phyloP scores from a whole-genome alignment of 75 land plant genomes.

The Cunninghamia lanceolata region DNA sequence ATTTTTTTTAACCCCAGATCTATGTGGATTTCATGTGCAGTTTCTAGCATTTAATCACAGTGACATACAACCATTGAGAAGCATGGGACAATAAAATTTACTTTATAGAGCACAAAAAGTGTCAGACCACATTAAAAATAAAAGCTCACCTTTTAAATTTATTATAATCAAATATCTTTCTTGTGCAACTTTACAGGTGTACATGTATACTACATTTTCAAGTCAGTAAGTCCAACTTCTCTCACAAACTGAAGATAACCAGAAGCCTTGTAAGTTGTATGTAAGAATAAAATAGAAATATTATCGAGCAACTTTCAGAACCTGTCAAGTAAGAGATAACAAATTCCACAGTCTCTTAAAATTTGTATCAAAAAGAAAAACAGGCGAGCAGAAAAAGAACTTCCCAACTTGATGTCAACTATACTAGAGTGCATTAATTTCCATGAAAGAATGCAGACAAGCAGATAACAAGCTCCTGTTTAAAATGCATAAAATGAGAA shows the following conservation, averaged over 20 bases:
- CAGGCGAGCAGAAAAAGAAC: not conserved
- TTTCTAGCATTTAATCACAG: not conserved
- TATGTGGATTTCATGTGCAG: not conserved
- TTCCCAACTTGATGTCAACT: not conserved
- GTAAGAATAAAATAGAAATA: not conserved
- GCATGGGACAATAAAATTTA: not conserved
- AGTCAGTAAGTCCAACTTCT: conserved; percentile 2
- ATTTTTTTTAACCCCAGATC: not conserved
- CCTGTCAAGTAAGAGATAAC: not conserved
- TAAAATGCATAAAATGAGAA: not conserved
- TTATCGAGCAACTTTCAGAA: not conserved
- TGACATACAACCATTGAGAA: not conserved
- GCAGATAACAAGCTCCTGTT: not conserved
- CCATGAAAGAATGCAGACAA: not conserved
- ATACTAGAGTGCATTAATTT: not conserved
- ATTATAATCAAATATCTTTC: not conserved
- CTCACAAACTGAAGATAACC: not conserved
- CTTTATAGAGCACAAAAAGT: not conserved
- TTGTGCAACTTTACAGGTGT: not conserved
- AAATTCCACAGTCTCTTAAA: not conserved
- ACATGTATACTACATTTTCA: conserved; percentile 5
- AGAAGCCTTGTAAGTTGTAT: not conserved
- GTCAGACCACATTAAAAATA: not conserved
- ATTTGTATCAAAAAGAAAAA: not conserved
- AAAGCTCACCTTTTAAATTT: not conserved